phyloP scores from a whole-genome alignment of 768 basidiomycete genomes.

The Leccinum imitatum region DNA sequence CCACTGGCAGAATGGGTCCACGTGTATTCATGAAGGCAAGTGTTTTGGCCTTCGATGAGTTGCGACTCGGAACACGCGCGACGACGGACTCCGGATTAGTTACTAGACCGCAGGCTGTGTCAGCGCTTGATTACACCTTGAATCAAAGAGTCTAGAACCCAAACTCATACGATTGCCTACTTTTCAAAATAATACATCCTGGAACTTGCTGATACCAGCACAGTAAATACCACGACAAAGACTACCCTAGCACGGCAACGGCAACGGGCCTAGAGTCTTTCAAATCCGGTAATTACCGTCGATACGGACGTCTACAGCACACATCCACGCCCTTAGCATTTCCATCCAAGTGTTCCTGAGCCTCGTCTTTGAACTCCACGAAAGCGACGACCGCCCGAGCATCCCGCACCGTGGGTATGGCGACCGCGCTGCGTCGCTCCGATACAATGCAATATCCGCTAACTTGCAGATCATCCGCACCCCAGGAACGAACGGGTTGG shows the following conservation, averaged over 20 bases:
- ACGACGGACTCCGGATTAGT: too few relatives aligned
- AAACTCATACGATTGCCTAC: not conserved
- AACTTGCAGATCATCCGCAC: constrained; percentile 31
- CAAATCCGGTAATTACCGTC: constrained; percentile 86
- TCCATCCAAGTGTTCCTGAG: constrained; percentile 12
- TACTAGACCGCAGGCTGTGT: constrained; percentile 1
- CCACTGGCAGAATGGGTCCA: not conserved
- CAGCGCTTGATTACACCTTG: constrained; percentile 1
- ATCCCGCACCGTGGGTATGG: constrained; percentile 29
- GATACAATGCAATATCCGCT: constrained; percentile 31
- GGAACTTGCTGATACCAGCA: not conserved
- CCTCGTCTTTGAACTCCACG: constrained; percentile 24
- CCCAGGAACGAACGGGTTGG: constrained; percentile 30
- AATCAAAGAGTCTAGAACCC: not conserved
- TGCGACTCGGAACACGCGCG: constrained; percentile 14
- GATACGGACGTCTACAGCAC: constrained; percentile 76
- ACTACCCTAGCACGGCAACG: not conserved
- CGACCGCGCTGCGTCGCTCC: constrained; percentile 21
- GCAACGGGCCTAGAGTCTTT: not conserved
- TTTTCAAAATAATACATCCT: not conserved
- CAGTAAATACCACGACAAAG: not conserved
- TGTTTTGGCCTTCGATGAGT: constrained; percentile 10
- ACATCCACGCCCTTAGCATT: constrained; percentile 1
- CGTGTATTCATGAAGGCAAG: not conserved
- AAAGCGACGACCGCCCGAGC: constrained; percentile 31